Conservation (phyloP, 2,329 filamentous ascomycete genomes). For the Fusarium sp. region DNA sequence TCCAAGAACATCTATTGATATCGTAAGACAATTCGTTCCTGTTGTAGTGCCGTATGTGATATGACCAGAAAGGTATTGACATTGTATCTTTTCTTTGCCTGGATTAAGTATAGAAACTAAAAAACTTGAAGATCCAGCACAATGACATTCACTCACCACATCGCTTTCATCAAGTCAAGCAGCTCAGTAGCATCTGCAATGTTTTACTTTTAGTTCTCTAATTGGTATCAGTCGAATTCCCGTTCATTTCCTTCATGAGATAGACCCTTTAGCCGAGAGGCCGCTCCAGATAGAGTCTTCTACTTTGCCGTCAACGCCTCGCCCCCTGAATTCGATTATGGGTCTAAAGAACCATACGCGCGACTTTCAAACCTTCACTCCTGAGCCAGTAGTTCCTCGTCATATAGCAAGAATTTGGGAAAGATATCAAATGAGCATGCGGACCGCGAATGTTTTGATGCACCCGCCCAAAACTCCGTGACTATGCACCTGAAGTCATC, state of each 20-base stretch:
- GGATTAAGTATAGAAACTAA: background rate
- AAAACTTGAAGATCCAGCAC: background rate
- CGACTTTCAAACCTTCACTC: background rate
- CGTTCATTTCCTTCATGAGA: background rate
- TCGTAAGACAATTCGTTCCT: background rate
- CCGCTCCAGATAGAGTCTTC: background rate
- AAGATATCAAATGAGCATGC: background rate
- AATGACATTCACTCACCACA: background rate
- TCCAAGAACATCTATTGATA: background rate
- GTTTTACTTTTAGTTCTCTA: slow-evolving; percentile 28
- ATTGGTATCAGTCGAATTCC: slow-evolving; percentile 12
- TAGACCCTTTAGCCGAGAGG: slow-evolving; percentile 3
- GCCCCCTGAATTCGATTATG: slow-evolving; percentile 5
- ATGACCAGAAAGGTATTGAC: too few relatives aligned
- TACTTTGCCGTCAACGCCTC: slow-evolving; percentile 24
- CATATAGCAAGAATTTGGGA: slow-evolving; percentile 7
- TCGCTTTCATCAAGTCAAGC: background rate
- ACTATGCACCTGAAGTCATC: background rate
- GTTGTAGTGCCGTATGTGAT: too few relatives aligned
- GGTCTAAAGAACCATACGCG: slow-evolving; percentile 1
- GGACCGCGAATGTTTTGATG: slow-evolving; percentile 3
- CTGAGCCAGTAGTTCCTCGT: background rate
- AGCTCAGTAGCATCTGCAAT: background rate
- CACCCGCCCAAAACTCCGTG: slow-evolving; percentile 22
- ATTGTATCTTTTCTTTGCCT: background rate